Percentiles rank a stretch among this genome's conserved stretches.
phyloP scores from a whole-genome alignment of 1,284 basidiomycete species.

The Tilletia setariae region DNA sequence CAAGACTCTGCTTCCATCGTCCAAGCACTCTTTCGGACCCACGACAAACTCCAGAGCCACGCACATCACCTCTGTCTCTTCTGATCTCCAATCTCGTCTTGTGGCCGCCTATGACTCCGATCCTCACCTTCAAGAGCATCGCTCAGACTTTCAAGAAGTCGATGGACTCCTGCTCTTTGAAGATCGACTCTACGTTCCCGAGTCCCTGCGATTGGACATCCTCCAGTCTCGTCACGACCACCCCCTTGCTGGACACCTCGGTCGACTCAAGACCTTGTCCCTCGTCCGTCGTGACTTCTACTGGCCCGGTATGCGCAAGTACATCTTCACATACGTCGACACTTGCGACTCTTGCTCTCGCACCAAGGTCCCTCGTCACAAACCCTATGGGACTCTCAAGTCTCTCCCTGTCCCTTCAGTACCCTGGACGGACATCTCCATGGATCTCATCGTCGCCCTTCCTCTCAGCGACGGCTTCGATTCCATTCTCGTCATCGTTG shows the following conservation, averaged over 20 bases:
- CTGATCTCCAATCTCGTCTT: not conserved
- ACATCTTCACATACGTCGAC: slow-evolving; percentile 54
- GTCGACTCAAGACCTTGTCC: slow-evolving; percentile 11
- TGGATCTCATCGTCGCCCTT: too few relatives aligned
- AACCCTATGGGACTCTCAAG: slow-evolving; percentile 52
- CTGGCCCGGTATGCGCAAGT: too few relatives aligned
- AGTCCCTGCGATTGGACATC: not conserved
- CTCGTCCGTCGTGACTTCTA: too few relatives aligned
- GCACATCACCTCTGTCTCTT: not conserved
- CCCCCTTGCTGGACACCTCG: slow-evolving; percentile 13
- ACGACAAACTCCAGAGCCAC: not conserved
- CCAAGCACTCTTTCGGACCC: not conserved
- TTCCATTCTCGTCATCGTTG: too few relatives aligned
- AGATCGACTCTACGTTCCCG: slow-evolving; percentile 15
- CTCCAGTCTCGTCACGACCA: slow-evolving; percentile 14
- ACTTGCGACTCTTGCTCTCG: slow-evolving; percentile 57
- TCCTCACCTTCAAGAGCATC: slow-evolving; percentile 6
- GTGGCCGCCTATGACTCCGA: not conserved
- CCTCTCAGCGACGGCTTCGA: too few relatives aligned
- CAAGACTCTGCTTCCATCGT: slow-evolving; percentile 3
- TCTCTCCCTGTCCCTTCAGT: too few relatives aligned
- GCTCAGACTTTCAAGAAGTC: not conserved
- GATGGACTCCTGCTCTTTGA: slow-evolving; percentile 5
- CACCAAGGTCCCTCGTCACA: slow-evolving; percentile 48
- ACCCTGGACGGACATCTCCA: too few relatives aligned